A percentile compares a stretch with the other conserved stretches of the same genome.
These are phyloP conservation scores for Marchantia polymorpha DNA, from an alignment of 225 moss, liverwort and hornwort species.

Conservation along the genomic window DNA sequence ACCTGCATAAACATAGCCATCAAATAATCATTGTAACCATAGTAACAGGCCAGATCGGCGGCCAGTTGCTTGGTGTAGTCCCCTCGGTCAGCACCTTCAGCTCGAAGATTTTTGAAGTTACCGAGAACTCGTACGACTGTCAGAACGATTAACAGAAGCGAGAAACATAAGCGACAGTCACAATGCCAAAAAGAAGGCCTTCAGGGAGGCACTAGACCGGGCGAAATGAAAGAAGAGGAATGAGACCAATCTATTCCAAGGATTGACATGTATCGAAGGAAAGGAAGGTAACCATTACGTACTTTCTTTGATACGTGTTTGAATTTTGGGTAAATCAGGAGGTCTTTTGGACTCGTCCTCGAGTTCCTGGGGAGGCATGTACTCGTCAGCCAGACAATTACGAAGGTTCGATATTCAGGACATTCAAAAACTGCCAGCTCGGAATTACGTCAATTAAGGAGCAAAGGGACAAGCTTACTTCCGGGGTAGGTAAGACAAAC, in stretches of 20 bases:
- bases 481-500: conserved; percentile 69
- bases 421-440: background rate
- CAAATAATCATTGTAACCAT: conserved; percentile 83
- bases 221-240: too few species aligned
- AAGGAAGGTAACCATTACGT: conserved; percentile 4
- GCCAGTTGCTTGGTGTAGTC: conserved; percentile 86
- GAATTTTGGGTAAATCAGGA: conserved; percentile 74
- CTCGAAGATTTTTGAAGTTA: conserved; percentile 79
- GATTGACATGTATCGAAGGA: background rate
- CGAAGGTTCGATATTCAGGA: background rate
- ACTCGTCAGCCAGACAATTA: background rate
- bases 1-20: conserved; percentile 83
- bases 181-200: background rate
- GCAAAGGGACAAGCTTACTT: conserved; percentile 37
- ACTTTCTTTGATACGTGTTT: conserved; percentile 88
- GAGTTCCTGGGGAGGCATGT: conserved; percentile 48
- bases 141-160: background rate
- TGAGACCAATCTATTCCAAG: background rate
- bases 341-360: conserved; percentile 67
- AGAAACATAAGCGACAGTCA: background rate
- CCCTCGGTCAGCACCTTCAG: conserved; percentile 56
- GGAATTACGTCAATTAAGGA: background rate
- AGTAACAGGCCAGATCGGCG: conserved; percentile 71
- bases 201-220: too few species aligned
- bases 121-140: conserved; percentile 87